Evolutionary conservation across 768 basidiomycete genomes (phyloP).

Genomic region (Porphyrellus cyaneotinctus): DNA sequence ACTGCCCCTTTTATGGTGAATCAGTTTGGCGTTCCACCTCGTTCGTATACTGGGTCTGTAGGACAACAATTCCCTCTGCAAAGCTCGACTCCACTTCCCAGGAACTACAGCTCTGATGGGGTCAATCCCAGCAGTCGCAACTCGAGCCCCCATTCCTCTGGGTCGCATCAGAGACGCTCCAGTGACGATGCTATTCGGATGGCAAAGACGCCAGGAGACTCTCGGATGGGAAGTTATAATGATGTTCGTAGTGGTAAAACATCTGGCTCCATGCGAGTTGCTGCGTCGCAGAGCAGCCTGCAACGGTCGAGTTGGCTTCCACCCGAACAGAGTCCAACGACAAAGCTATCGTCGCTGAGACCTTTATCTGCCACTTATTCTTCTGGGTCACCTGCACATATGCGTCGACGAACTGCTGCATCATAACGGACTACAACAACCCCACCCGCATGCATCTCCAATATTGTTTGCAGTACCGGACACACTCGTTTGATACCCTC

Average conservation of each 20-base stretch:
- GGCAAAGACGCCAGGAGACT: conserved; percentile 8
- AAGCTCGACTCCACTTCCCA: conserved; percentile 17
- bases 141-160: conserved; percentile 18
- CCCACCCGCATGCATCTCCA: conserved; percentile 8
- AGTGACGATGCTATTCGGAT: conserved; percentile 28
- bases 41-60: conserved; percentile 27
- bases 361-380: conserved; percentile 17
- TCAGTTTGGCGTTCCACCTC: conserved; percentile 44
- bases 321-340: conserved; percentile 15
- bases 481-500: conserved; percentile 29
- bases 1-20: conserved; percentile 74
- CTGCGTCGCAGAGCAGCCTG: conserved; percentile 8
- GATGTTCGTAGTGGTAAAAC: conserved; percentile 15
- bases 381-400: conserved; percentile 5
- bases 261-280: conserved; percentile 6
- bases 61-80: conserved; percentile 30
- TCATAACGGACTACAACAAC: conserved; percentile 16
- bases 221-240: conserved; percentile 14
- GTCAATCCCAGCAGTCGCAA: conserved; percentile 14
- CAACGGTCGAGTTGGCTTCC: conserved; percentile 26
- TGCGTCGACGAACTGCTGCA: conserved; percentile 18
- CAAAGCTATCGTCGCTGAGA: conserved; percentile 13
- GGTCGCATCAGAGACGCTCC: conserved; percentile 28
- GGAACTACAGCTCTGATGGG: conserved; percentile 26
- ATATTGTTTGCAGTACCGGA: conserved; percentile 8